Conservation (phyloP, 371 early-diverging fungal species). For the Ecytonucleospora hepatopenaei region DNA sequence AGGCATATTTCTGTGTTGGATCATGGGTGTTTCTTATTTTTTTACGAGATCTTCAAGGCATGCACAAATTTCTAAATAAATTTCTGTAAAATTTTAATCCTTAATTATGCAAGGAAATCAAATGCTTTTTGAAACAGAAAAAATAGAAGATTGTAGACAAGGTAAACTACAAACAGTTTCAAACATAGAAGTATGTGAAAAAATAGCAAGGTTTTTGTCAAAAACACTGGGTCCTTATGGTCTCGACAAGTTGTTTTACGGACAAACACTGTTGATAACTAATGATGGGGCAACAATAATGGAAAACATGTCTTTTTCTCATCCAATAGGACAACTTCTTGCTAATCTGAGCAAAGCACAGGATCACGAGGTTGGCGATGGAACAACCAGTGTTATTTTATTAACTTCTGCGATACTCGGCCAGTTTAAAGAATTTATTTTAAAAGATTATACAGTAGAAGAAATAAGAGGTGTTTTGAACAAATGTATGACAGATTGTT, state of each 20-base stretch:
- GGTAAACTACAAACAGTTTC: slow-evolving; percentile 89
- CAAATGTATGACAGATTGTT: slow-evolving; percentile 63
- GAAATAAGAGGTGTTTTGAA: slow-evolving; percentile 81
- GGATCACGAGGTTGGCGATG: slow-evolving; percentile 98
- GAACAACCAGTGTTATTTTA: slow-evolving; percentile 94
- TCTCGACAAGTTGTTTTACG: slow-evolving; percentile 97
- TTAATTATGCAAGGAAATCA: slow-evolving; percentile 12
- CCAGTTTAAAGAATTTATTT: slow-evolving; percentile 76
- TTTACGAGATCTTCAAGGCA: not conserved
- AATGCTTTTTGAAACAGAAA: slow-evolving; percentile 58
- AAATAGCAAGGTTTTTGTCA: slow-evolving; percentile 81
- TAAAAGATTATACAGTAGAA: slow-evolving; percentile 82
- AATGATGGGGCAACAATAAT: slow-evolving; percentile 99
- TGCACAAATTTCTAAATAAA: not conserved
- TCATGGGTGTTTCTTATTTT: not conserved
- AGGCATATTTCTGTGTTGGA: not conserved
- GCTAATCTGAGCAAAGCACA: slow-evolving; percentile 92
- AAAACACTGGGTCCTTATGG: slow-evolving; percentile 97
- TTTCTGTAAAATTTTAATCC: too few relatives aligned
- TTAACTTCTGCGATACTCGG: slow-evolving; percentile 86
- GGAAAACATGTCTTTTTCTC: slow-evolving; percentile 86
- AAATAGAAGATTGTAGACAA: slow-evolving; percentile 93
- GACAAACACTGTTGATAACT: slow-evolving; percentile 83
- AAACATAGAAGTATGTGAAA: slow-evolving; percentile 87
- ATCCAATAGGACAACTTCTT: slow-evolving; percentile 91